Percentiles rank a stretch among this genome's conserved stretches.
Conservation (phyloP, 495 filamentous ascomycete genomes). For the Penicillium diatomitis region DNA sequence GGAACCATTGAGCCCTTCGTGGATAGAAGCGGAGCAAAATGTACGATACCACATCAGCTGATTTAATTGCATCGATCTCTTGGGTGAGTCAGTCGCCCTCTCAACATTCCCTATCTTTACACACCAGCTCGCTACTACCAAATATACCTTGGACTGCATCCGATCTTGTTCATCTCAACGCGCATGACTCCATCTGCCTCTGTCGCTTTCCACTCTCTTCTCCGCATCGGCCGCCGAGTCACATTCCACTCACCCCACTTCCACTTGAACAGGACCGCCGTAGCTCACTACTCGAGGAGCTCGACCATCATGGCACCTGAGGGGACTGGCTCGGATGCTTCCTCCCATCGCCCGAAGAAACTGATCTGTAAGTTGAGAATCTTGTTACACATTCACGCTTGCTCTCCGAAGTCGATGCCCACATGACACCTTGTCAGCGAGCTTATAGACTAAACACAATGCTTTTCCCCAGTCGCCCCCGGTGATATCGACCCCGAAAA, state of each 20-base stretch:
- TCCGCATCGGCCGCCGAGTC: constrained; percentile 8
- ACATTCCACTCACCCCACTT: constrained; percentile 13
- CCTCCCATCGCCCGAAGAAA: constrained; percentile 30
- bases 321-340: constrained; percentile 2
- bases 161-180: not conserved
- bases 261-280: constrained; percentile 1
- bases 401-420: no score
- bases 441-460: constrained; percentile 8
- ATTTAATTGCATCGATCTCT: no score
- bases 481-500: constrained; percentile 29
- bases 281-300: no score
- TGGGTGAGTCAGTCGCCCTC: no score
- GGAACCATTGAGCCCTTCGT: no score
- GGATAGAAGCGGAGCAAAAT: no score
- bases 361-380: constrained; percentile 29
- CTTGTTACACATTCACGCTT: not conserved
- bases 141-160: no score
- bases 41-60: no score
- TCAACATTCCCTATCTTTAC: no score
- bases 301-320: constrained; percentile 10
- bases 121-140: no score
- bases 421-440: not conserved
- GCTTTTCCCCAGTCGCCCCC: constrained; percentile 27
- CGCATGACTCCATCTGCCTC: not conserved
- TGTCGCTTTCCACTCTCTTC: constrained; percentile 12